Base-by-base conservation (phyloP, 2,329 filamentous ascomycete species). In the Laburnicola sp. region DNA sequence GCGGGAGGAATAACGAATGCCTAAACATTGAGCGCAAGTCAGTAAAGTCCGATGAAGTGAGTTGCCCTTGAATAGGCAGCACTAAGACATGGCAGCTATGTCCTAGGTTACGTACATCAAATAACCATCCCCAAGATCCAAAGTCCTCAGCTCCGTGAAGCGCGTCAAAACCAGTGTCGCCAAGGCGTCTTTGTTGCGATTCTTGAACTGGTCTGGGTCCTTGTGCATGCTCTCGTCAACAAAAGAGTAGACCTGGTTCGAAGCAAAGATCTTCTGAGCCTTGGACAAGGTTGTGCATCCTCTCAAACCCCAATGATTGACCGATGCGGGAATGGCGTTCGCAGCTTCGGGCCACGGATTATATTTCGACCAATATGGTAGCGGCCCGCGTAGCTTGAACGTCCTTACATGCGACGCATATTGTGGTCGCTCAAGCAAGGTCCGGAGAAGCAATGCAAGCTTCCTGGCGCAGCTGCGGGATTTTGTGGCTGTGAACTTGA, bases 1-100 rank as follows among this genome's bases (percentile, higher is more conserved):
- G 63, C 3, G 63, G 61, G 8, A 66, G 46, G 31, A 64, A 64
- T 3, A 63, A 43, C n/a, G 63, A 66, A 28, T 66, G 57, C 48
- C n/a, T n/a, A n/a, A n/a, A n/a, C n/a, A n/a, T n/a, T n/a, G n/a
- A n/a, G n/a, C n/a, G n/a, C n/a, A n/a, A n/a, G n/a, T n/a, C n/a
- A n/a, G n/a, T n/a, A n/a, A n/a, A n/a, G n/a, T n/a, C n/a, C n/a
- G n/a, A n/a, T n/a, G n/a, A n/a, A n/a, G n/a, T n/a, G n/a, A n/a
- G n/a, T n/a, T n/a, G n/a, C n/a, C n/a, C n/a, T n/a, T n/a, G n/a
- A n/a, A n/a, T n/a, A n/a, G n/a, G n/a, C n/a, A n/a, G n/a, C n/a
- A n/a, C n/a, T n/a, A n/a, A n/a, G n/a, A n/a, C n/a, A n/a, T n/a
- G n/a, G n/a, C n/a, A n/a, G n/a, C n/a, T n/a, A n/a, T n/a, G n/a